Evolutionary conservation across 768 basidiomycete species (phyloP), one percentile per base, ranked within the genome.

Genomic region (Hygrophoropsis aurantiaca): DNA sequence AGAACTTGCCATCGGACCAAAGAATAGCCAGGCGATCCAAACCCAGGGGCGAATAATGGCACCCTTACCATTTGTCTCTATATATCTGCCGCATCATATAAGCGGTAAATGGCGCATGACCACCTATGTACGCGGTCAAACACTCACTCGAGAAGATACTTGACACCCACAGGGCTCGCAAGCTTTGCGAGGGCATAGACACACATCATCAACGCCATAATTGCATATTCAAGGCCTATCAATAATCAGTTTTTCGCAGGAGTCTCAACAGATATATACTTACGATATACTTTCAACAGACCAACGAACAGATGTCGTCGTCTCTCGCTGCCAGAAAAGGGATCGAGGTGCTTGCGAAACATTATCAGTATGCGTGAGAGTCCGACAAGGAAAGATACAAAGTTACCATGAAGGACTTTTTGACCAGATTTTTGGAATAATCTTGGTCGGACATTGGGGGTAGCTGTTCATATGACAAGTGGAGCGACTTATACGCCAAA

Each of bases 11-110:
- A 70, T 58, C 10, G 80, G 77, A 11, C 79, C 80, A 5, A 75
- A 39, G 51, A 81, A 74, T 11, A 83, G 66, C 58, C 68, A 66
- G 0, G 64, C 24, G 13, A 87, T 75, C 85, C 86, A 89, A 7
- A 87, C 76, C 79, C 85, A 87, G 1, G 87, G 87, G 26, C 75
- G 74, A 26, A 84, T 62, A 6, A 64, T 54, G 0, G 82, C 71
- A 19, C 62, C 71, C 47, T 73, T 56, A 3, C 80, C 81, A 11
- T 68, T 64, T 3, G 61, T 73, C 63, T 87, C 84, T 15, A 89
- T 63, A 56, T 87, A 82, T 30, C 78, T 82, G 44, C n/a, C 16
- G 35, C 1, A 5, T 15, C 13, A n/a, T 20, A 19, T 30, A 13
- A 16, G 26, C 4, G 41, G 41, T 18, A 18, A 13, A 25, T 11